Percentiles rank a stretch among this genome's conserved stretches.
Conservation (phyloP, 805 yeast genomes). For the Zygosaccharomyces bisporus region DNA sequence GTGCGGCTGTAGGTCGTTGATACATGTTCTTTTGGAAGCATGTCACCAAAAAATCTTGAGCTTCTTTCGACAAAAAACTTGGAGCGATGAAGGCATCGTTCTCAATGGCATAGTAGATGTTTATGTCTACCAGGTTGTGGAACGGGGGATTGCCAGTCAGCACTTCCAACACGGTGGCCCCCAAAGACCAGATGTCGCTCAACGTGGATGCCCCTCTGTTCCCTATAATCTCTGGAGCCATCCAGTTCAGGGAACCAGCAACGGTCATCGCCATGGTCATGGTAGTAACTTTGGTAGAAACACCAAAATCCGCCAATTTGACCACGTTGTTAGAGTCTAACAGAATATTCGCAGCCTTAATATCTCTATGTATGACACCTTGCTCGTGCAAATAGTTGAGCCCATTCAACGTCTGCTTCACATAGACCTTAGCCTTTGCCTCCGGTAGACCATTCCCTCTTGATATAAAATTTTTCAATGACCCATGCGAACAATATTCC, state of each 20-base stretch:
- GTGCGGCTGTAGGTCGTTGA: constrained; percentile 60
- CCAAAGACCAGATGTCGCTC: constrained; percentile 90
- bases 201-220: constrained; percentile 83
- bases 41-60: constrained; percentile 61
- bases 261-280: constrained; percentile 52
- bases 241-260: constrained; percentile 95
- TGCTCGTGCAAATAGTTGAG: constrained; percentile 66
- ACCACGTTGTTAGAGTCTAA: constrained; percentile 67
- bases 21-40: constrained; percentile 73
- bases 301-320: constrained; percentile 94
- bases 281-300: constrained; percentile 74
- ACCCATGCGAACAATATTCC: constrained; percentile 67
- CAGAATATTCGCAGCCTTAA: constrained; percentile 88
- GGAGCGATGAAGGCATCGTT: constrained; percentile 40
- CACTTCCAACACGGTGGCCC: constrained; percentile 90
- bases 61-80: constrained; percentile 39
- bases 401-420: constrained; percentile 69
- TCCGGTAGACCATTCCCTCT: constrained; percentile 48
- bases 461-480: constrained; percentile 46
- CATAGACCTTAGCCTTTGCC: constrained; percentile 54
- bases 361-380: constrained; percentile 86
- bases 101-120: constrained; percentile 39
- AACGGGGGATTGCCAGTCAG: constrained; percentile 87
- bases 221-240: constrained; percentile 94
- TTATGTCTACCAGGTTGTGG: constrained; percentile 46